Evolutionary conservation across 495 filamentous ascomycete species (phyloP).

Genomic region (Hypoxylon intermedium): DNA sequence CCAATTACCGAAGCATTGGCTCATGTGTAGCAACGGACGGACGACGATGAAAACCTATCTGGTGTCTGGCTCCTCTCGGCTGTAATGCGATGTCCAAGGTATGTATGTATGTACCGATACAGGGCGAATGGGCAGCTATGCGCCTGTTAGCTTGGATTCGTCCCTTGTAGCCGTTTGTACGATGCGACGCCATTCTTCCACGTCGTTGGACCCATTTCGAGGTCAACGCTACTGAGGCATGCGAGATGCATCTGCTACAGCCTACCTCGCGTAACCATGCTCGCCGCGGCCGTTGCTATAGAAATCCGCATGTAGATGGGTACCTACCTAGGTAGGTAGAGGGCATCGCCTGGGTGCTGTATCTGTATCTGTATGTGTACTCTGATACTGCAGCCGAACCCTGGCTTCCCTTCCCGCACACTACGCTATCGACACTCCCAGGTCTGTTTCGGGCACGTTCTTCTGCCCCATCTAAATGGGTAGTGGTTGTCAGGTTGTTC

Average conservation of each 20-base stretch:
- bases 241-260: conserved; percentile 38
- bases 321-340: too few relatives aligned
- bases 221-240: conserved; percentile 35
- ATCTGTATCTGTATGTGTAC: too few relatives aligned
- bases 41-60: conserved; percentile 9
- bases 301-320: conserved; percentile 21
- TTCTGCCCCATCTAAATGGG: conserved; percentile 32
- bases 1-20: conserved; percentile 28
- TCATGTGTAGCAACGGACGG: conserved; percentile 28
- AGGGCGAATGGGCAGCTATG: conserved; percentile 45
- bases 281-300: conserved; percentile 25
- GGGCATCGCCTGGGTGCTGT: neutral
- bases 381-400: conserved; percentile 24
- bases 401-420: too few relatives aligned
- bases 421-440: conserved; percentile 33
- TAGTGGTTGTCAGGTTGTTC: conserved; percentile 37
- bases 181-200: conserved; percentile 35
- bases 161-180: conserved; percentile 3
- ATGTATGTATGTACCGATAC: too few relatives aligned
- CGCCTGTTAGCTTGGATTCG: conserved; percentile 43
- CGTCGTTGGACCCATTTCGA: conserved; percentile 40
- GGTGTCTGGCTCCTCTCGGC: conserved; percentile 13
- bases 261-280: conserved; percentile 2
- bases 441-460: conserved; percentile 25
- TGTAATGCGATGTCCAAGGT: conserved; percentile 33